Evolutionary conservation across 257 asterid genomes (phyloP).

Genomic region (Cynanchum wilfordii): DNA sequence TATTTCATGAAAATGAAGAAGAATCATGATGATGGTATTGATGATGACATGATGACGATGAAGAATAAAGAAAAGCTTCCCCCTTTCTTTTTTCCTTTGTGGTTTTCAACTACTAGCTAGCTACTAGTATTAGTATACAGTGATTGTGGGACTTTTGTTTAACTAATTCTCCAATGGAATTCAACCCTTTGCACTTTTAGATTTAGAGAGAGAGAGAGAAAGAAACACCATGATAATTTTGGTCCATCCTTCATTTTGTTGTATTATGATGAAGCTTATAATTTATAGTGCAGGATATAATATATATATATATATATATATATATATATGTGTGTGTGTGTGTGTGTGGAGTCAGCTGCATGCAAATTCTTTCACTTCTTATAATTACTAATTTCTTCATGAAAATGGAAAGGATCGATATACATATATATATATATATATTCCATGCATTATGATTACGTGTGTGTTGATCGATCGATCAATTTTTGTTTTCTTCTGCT

Average conservation of each 20-base stretch:
- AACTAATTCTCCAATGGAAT: not conserved
- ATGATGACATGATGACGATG: slow-evolving; percentile 58
- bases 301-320: no score
- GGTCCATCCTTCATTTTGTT: slow-evolving; percentile 1
- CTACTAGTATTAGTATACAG: not conserved
- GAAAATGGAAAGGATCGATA: not conserved
- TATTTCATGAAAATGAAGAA: not conserved
- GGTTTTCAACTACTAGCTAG: not conserved
- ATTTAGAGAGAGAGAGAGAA: no score
- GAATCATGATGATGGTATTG: slow-evolving; percentile 23
- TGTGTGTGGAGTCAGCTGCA: not conserved
- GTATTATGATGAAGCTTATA: not conserved
- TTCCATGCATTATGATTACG: slow-evolving; percentile 13
- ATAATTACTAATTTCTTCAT: not conserved
- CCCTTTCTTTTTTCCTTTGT: no score
- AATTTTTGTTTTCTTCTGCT: not conserved
- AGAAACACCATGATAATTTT: not conserved
- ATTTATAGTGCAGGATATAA: no score
- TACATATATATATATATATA: no score
- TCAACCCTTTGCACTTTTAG: slow-evolving; percentile 1
- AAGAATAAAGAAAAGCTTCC: slow-evolving; percentile 15
- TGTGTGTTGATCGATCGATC: not conserved
- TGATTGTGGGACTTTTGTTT: not conserved
- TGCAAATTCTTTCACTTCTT: not conserved
- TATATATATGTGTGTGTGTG: not conserved